Evolutionary conservation across 1,139 yeast species (phyloP).

Genomic region (Protomyces lactucae-debilis): DNA sequence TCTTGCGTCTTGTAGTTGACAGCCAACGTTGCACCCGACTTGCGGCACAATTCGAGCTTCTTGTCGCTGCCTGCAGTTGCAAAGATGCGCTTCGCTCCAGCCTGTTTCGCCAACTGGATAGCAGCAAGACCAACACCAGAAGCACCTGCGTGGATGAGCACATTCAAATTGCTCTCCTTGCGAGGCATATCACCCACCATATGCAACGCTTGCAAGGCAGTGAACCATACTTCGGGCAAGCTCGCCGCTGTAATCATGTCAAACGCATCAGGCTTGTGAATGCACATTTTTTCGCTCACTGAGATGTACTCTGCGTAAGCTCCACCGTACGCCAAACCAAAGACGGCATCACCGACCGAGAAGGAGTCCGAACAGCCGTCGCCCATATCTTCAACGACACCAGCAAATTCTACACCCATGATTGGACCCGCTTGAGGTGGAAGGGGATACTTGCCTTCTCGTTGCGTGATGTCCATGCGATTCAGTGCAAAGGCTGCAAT

Average conservation of each 20-base stretch:
- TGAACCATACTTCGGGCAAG: conserved; percentile 42
- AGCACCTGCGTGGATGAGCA: conserved; percentile 41
- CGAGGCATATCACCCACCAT: conserved; percentile 37
- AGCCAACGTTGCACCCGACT: conserved; percentile 35
- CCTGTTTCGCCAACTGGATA: conserved; percentile 41
- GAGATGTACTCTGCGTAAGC: conserved; percentile 42
- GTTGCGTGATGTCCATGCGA: conserved; percentile 39
- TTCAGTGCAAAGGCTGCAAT: conserved; percentile 40
- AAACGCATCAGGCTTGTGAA: conserved; percentile 35
- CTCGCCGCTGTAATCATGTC: conserved; percentile 38
- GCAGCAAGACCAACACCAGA: conserved; percentile 41
- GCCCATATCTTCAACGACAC: conserved; percentile 35
- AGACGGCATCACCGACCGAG: conserved; percentile 39
- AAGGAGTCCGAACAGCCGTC: conserved; percentile 23
- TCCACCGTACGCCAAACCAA: conserved; percentile 42
- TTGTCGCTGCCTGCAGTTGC: conserved; percentile 39
- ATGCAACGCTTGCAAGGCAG: conserved; percentile 38
- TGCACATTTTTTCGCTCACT: conserved; percentile 36
- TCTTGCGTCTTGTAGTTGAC: conserved; percentile 37
- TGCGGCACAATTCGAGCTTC: conserved; percentile 35
- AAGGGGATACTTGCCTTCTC: conserved; percentile 36
- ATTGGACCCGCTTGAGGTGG: conserved; percentile 38
- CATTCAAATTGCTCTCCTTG: conserved; percentile 35
- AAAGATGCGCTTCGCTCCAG: conserved; percentile 38
- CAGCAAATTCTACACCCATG: conserved; percentile 42